These are phyloP conservation scores for Alternaria conjuncta DNA, from an alignment of 2,329 filamentous ascomycete genomes.

Conservation along the genomic window DNA sequence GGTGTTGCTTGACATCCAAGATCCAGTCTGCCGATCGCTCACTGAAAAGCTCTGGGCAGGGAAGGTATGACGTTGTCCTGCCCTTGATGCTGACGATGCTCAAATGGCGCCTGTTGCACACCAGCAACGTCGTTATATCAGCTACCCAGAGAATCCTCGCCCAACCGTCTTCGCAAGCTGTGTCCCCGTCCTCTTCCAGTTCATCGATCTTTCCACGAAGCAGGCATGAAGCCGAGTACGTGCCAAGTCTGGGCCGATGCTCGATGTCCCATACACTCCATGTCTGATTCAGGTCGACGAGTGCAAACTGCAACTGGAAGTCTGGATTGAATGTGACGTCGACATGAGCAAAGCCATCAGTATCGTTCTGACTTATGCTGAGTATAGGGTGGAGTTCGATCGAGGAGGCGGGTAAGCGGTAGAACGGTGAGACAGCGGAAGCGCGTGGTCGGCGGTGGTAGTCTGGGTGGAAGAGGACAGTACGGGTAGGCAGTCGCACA, in stretches of 20 bases:
- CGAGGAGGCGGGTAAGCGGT: constrained; percentile 52
- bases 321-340: constrained; percentile 72
- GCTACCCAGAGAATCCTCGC: constrained; percentile 57
- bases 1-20: constrained; percentile 62
- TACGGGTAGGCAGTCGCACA: constrained; percentile 55
- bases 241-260: constrained; percentile 24
- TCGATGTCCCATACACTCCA: constrained; percentile 73
- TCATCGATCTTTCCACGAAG: constrained; percentile 31
- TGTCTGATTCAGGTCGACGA: constrained; percentile 68
- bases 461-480: constrained; percentile 55
- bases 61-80: constrained; percentile 23
- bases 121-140: constrained; percentile 57
- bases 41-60: constrained; percentile 33
- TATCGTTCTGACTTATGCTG: constrained; percentile 59
- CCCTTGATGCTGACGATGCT: constrained; percentile 45
- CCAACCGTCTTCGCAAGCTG: constrained; percentile 55
- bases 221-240: constrained; percentile 45
- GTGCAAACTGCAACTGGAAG: constrained; percentile 65
- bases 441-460: constrained; percentile 21
- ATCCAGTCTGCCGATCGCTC: constrained; percentile 55
- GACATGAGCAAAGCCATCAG: constrained; percentile 63
- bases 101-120: constrained; percentile 57
- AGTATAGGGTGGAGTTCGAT: constrained; percentile 64
- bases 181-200: constrained; percentile 1
- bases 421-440: constrained; percentile 23